Base-by-base conservation (phyloP, 1,139 yeast genomes). In the Lodderomyces orthopsilosis region DNA sequence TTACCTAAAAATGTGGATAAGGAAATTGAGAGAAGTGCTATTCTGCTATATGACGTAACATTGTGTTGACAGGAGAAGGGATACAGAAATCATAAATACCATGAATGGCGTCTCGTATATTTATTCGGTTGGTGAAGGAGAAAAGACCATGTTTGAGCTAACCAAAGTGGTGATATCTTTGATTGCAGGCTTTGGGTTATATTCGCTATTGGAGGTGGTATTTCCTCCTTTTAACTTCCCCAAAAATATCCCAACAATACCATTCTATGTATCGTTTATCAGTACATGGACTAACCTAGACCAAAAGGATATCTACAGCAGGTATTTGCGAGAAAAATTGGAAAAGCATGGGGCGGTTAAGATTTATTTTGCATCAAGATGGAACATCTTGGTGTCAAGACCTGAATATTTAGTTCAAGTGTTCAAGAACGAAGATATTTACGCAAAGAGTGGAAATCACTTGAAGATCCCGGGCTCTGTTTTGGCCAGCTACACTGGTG, bases 391-490 rank as follows among this genome's bases (percentile, higher is more conserved):
- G 34, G 77, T 80, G 0, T 65, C 78, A 1, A 67, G 58, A 41
- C 85, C 85, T 1, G 72, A 73, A 30, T 69, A 60, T 44, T 59
- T 81, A 44, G 57, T 61, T 6, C 75, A 76, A 44, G 54, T 81
- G 4, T 70, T 80, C 47, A 74, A 67, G 50, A 66, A 79, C 43
- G 83, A 78, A 45, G 65, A 69, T 19, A 58, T 68, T 1, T 81
- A 69, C 58, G 76, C 78, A 3, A 81, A 81, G 50, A 77, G 83
- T 53, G 86, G 86, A 0, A 81, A 81, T 46, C 83, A 79, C 30
- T 63, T 68, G 40, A 81, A 81, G 52, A 79, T 79, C 14, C 85
- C 85, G 0, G 66, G 75, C 44, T 71, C 84, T 6, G 77, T 79
- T 1, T 55, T 80, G 30, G 74, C 84, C 0, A 65, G 66, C 8